Base-by-base conservation (phyloP, 2,329 filamentous ascomycete genomes). In the Microcera coccophila region DNA sequence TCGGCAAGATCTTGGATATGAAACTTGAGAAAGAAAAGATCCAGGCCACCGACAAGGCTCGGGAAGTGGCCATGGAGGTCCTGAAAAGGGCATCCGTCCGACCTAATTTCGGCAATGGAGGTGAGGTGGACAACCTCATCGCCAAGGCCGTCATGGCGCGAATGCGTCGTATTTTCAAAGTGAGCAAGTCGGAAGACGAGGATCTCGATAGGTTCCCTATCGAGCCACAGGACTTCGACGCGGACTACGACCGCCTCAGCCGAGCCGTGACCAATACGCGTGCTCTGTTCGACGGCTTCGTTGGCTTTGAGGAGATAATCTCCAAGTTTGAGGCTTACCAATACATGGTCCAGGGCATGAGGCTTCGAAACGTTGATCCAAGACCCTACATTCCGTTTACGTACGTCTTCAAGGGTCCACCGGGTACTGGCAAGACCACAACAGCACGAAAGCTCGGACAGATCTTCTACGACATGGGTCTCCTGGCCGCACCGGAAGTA, bases 91-190 rank as follows among this genome's bases (percentile, higher is more conserved):
- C 77, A 1, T 77, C 83, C 2, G 84, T 85, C 50, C 71, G 78
- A 1, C 77, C 80, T 1, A 78, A 88, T 56, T 90, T 90, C 64
- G 85, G 84, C 2, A 90, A 90, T 52, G 86, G 78, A 3, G 85
- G 85, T 0, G 84, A 87, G 49, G 75, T 90, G 2, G 82, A 90
- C 42, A 87, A 55, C 14, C 38, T 60, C n/a, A 20, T 61, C 22
- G 55, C 49, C 18, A 59, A 55, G 19, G 59, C 55, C 12, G 55
- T 57, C 22, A 34, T 55, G 19, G 46, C 54, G 21, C 52, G 55
- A 31, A 48, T 53, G 18, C 50, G 55, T 8, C 57, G 57, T 10
- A 48, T 58, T 11, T 39, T 52, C 10, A 57, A 57, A 39, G 49
- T 56, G 20, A 48, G 39, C 15, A 50, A 41, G 33, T 45, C 44